phyloP scores from a whole-genome alignment of 2,329 filamentous ascomycete species.

The Rhinocladiella similis region DNA sequence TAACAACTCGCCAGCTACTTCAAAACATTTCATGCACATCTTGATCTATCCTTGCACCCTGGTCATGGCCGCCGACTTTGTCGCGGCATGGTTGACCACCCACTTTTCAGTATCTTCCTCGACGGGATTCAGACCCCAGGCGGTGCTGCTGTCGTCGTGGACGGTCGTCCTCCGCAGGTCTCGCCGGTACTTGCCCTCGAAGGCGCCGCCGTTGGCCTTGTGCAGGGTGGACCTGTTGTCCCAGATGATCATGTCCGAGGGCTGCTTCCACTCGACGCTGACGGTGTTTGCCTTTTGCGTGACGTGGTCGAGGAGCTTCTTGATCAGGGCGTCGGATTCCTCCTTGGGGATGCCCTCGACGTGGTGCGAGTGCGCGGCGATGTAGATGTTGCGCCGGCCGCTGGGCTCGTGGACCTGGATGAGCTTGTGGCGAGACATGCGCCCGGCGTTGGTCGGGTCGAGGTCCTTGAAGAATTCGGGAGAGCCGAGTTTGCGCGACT shows the following conservation, averaged over 20 bases:
- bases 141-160: conserved; percentile 47
- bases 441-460: conserved; percentile 38
- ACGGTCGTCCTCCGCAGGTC: conserved; percentile 60
- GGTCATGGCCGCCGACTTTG: conserved; percentile 9
- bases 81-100: conserved; percentile 19
- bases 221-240: conserved; percentile 61
- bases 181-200: conserved; percentile 49
- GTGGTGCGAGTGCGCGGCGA: conserved; percentile 55
- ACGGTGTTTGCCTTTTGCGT: conserved; percentile 50
- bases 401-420: conserved; percentile 54
- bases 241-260: conserved; percentile 58
- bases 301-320: conserved; percentile 43
- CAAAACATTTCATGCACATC: no score
- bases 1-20: no score
- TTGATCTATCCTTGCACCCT: not conserved
- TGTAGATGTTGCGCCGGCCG: conserved; percentile 54
- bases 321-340: conserved; percentile 39
- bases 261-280: conserved; percentile 49
- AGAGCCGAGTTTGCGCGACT: conserved; percentile 52
- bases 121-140: conserved; percentile 46
- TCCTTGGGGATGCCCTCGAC: conserved; percentile 45
- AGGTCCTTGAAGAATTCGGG: conserved; percentile 46
- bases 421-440: conserved; percentile 50
- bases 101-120: conserved; percentile 15
- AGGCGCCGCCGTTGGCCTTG: conserved; percentile 49